Evolutionary conservation across 176 grass and related monocot genomes (phyloP), one percentile per base, ranked within the genome.

Genomic region (Oryza brachyantha): DNA sequence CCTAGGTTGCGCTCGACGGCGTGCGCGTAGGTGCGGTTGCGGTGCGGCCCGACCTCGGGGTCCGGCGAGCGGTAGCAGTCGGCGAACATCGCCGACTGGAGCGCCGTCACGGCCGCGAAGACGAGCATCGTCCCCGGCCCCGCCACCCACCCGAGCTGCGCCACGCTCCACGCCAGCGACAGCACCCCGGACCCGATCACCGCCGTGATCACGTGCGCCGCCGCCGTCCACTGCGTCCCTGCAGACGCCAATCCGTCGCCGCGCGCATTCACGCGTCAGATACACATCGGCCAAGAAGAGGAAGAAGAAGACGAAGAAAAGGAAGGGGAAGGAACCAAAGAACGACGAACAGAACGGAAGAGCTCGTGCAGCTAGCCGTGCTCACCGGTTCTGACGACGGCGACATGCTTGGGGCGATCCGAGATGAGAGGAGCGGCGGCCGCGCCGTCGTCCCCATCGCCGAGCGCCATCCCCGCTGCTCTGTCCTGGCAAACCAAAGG

Each of bases 31-130:
- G 90, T 94, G 81, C 93, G 91, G 83, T 98, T 98, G 41, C 86
- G 81, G 89, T 91, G 92, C 65, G 93, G 93, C 0, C 95, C 95
- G 46, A 79, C 80, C 84, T 79, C 79, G 3, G 83, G 87, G 72
- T 97, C 92, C 42, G 89, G 91, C 81, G 87, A 94, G 0, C 87
- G 95, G 80, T 97, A 97, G 88, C 95, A 97, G 61, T 97, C 95
- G 68, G 95, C 83, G 65, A 94, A 83, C 34, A 97, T 81, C 19
- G 83, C 77, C 38, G 95, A 98, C 25, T 88, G 93, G 80, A 94
- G 87, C 85, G 91, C 91, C 68, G 91, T 94, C 2, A 94, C 92
- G 76, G 85, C 84, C 31, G 92, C 84, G 85, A 98, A 98, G 31
- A 94, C 89, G 37, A 98, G 40, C 92, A 94, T 90, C 40, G 83